A percentile compares a stretch with the other conserved stretches of the same genome.
Evolutionary conservation across 192 early-diverging fungal genomes (phyloP).

Genomic region (Umbelopsis sp.): DNA sequence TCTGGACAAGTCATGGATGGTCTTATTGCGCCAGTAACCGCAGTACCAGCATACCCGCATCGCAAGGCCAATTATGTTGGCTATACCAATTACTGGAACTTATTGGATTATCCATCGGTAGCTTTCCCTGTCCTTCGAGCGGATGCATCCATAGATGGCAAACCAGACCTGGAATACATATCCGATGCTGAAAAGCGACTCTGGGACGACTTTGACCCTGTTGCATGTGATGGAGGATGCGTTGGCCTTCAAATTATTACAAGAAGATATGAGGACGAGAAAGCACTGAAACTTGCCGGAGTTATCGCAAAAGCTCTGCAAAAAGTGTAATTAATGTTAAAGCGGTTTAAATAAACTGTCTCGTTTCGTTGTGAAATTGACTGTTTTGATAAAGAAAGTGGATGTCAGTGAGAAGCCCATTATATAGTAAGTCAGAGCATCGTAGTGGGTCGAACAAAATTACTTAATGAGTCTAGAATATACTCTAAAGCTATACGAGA

Average conservation of each 20-base stretch:
- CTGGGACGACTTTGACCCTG: not conserved
- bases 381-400: too few relatives aligned
- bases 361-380: too few relatives aligned
- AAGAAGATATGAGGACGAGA: not conserved
- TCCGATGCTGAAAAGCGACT: not conserved
- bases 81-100: constrained; percentile 5
- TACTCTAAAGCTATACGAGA: too few relatives aligned
- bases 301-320: not conserved
- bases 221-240: not conserved
- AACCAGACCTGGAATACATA: not conserved
- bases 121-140: not conserved
- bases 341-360: not conserved
- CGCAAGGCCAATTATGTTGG: not conserved
- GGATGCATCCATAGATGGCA: not conserved
- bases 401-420: too few relatives aligned
- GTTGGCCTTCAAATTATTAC: not conserved
- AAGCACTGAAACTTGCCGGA: not conserved
- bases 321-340: not conserved
- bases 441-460: too few relatives aligned
- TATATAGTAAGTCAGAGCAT: too few relatives aligned
- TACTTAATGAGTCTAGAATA: too few relatives aligned
- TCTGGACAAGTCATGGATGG: not conserved
- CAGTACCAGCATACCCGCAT: not conserved
- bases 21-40: not conserved
- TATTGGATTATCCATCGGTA: not conserved